Conservation (phyloP, 2,329 filamentous ascomycete genomes). For the Fusarium musae region DNA sequence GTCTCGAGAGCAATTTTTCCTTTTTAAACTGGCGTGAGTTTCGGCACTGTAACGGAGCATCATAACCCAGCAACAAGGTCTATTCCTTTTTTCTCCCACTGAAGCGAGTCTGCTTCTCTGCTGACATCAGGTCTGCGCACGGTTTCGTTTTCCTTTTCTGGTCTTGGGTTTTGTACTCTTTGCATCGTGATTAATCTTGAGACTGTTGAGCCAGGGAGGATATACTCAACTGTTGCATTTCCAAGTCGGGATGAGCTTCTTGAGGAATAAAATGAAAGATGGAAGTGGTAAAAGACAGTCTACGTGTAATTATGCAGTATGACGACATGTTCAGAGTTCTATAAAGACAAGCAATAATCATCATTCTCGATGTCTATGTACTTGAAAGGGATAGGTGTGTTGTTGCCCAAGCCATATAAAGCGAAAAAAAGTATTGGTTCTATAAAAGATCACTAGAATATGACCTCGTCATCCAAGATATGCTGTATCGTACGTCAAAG, state of each 20-base stretch:
- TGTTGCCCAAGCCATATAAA: background rate
- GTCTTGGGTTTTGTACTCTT: slow-evolving; percentile 8
- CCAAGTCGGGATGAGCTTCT: background rate
- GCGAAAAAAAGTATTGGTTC: background rate
- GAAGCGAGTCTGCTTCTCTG: background rate
- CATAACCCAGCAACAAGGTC: background rate
- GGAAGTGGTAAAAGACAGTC: slow-evolving; percentile 8
- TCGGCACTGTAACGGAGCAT: slow-evolving; percentile 9
- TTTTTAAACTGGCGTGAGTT: slow-evolving; percentile 17
- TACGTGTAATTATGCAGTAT: slow-evolving; percentile 33
- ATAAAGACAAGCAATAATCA: slow-evolving; percentile 36
- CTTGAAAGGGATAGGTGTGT: background rate
- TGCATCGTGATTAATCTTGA: slow-evolving; percentile 24
- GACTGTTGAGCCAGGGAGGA: slow-evolving; percentile 18
- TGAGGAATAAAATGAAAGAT: background rate
- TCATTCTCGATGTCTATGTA: background rate
- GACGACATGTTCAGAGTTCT: slow-evolving; percentile 28
- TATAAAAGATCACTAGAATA: background rate
- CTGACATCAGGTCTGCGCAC: slow-evolving; percentile 7
- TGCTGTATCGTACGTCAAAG: background rate
- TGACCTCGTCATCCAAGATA: background rate
- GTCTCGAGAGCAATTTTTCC: background rate
- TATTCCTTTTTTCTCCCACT: background rate
- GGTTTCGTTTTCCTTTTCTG: slow-evolving; percentile 1
- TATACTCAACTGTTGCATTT: background rate